phyloP scores from a whole-genome alignment of 176 grass and related monocot genomes.

The Musa troglodytarum region DNA sequence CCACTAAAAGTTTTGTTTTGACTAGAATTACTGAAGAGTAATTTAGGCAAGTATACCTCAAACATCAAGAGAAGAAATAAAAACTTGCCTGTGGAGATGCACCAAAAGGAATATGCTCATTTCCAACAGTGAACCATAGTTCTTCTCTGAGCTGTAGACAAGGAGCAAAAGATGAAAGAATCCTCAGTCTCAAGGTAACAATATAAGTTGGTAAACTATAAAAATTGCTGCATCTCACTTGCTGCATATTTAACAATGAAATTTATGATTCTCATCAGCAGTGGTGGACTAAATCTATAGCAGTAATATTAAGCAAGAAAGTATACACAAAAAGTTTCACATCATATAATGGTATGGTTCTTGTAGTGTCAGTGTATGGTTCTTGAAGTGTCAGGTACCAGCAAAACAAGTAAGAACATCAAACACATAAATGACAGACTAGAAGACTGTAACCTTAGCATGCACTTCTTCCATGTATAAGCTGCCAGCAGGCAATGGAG shows the following conservation, averaged over 20 bases:
- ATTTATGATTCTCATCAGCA: background rate
- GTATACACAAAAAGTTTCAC: background rate
- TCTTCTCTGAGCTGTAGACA: conserved; percentile 85
- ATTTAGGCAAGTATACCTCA: background rate
- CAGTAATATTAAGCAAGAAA: background rate
- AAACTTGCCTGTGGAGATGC: conserved; percentile 71
- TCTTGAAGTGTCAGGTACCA: background rate
- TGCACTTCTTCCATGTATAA: conserved; percentile 99
- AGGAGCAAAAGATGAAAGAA: conserved; percentile 6
- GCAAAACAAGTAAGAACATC: background rate
- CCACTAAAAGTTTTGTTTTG: background rate
- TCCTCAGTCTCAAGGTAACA: background rate
- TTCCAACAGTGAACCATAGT: conserved; percentile 79
- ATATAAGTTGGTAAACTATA: background rate
- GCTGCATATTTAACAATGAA: background rate
- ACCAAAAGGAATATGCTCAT: conserved; percentile 87
- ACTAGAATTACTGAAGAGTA: background rate
- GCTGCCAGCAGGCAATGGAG: conserved; percentile 65
- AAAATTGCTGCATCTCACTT: background rate
- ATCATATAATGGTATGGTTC: background rate
- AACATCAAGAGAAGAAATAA: background rate
- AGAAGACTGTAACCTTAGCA: conserved; percentile 44
- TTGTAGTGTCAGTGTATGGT: background rate
- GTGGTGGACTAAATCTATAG: background rate
- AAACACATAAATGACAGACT: background rate